Conservation (phyloP, 1,139 yeast species). For the Pichia sp. region DNA sequence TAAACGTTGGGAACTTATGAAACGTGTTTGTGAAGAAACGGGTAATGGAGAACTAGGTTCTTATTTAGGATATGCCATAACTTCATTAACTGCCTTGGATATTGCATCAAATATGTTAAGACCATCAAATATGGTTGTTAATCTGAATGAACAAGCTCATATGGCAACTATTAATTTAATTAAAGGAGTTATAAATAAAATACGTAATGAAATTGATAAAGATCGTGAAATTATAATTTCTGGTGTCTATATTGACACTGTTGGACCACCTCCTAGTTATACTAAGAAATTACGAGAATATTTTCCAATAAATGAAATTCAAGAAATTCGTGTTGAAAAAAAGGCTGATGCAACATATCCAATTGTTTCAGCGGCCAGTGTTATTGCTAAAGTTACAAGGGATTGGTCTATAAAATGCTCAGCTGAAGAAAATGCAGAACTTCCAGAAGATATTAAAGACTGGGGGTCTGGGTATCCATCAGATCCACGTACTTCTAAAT, state of each 20-base stretch:
- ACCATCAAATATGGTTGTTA: constrained; percentile 51
- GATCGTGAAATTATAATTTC: constrained; percentile 30
- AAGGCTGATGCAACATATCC: constrained; percentile 95
- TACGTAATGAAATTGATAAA: constrained; percentile 37
- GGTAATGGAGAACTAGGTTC: constrained; percentile 35
- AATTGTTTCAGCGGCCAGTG: constrained; percentile 92
- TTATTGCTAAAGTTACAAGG: constrained; percentile 93
- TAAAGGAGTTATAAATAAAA: constrained; percentile 49
- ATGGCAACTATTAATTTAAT: constrained; percentile 83
- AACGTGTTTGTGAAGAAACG: constrained; percentile 34
- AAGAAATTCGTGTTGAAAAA: constrained; percentile 75
- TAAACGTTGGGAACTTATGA: constrained; percentile 56
- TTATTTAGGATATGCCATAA: constrained; percentile 83
- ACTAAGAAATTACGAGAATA: constrained; percentile 62
- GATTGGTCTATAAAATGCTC: constrained; percentile 49
- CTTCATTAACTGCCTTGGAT: constrained; percentile 79
- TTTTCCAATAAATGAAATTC: constrained; percentile 52
- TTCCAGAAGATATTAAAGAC: constrained; percentile 13
- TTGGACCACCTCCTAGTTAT: constrained; percentile 87
- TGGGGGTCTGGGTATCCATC: constrained; percentile 95
- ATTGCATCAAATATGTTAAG: constrained; percentile 85
- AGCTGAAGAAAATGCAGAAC: background rate
- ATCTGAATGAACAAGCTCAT: constrained; percentile 93
- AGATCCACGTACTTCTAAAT: constrained; percentile 74
- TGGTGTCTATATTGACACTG: constrained; percentile 87